Evolutionary conservation across 441 rosid species (phyloP), one percentile per base, ranked within the genome.

Genomic region (Gossypium gossypioides): DNA sequence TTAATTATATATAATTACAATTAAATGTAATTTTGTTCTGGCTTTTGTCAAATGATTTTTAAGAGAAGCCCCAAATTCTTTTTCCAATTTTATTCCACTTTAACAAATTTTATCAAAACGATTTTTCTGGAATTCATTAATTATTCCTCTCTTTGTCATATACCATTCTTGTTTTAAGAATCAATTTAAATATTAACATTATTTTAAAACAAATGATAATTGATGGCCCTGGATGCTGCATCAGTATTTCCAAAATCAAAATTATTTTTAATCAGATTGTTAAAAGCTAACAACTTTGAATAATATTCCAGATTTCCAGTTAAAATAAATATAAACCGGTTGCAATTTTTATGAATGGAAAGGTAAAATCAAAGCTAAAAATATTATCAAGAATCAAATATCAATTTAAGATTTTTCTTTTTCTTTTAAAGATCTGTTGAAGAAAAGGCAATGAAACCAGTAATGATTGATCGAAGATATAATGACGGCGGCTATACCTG

Each of bases 401-500:
- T 60, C 16, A 57, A 4, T 21, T 57, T 57, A 57, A 22, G 29
- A 34, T 0, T 61, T 37, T 15, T 8, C 9, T 3, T 61, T 61
- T 15, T 6, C 7, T 2, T 2, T 13, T 0, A 9, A 29, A 50
- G n/a, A 68, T 1, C 0, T 8, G 44, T 1, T 10, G 4, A 19
- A 34, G 22, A 48, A 18, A 52, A 32, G 61, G 61, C 9, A 54
- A 69, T 1, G 61, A 52, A 68, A 52, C 27, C 2, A 52, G 1
- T 52, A 68, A 68, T 52, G 10, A 29, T 52, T 0, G 56, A 70
- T 69, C 34, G 32, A 69, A 70, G 69, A 78, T 13, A 77, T 13
- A 34, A 71, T 25, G 55, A 54, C 46, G 44, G 67, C 7, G 42
- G 54, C 6, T 76, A 80, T 86, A 89, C 90, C 90, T 87, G 90